Conservation (phyloP, 805 yeast species). For the Hemisphaericaspora nanyangensis region DNA sequence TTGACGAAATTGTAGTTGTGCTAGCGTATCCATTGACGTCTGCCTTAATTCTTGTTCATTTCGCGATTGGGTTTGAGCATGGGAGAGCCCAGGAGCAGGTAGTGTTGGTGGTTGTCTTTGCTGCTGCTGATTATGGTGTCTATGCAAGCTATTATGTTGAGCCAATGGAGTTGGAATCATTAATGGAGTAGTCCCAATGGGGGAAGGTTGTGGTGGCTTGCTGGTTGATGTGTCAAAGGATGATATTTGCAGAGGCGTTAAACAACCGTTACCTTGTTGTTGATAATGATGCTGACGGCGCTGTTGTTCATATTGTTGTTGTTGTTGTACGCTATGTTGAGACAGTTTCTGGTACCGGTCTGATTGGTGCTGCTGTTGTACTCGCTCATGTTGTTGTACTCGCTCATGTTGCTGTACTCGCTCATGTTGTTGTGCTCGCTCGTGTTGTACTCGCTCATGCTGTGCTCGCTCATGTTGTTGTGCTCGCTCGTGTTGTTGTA, state of each 20-base stretch:
- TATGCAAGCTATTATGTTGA: not conserved
- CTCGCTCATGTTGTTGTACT: not conserved
- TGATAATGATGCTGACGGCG: constrained; percentile 7
- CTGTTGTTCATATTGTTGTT: constrained; percentile 5
- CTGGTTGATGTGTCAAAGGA: not conserved
- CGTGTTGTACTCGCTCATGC: not conserved
- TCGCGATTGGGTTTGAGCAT: not conserved
- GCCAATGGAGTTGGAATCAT: constrained; percentile 1
- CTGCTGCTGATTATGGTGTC: constrained; percentile 1
- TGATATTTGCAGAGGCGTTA: too few relatives aligned
- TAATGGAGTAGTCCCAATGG: constrained; percentile 1
- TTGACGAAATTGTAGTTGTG: constrained; percentile 1
- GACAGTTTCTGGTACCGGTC: constrained; percentile 1
- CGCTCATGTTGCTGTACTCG: constrained; percentile 2
- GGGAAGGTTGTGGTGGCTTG: not conserved
- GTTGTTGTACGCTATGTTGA: constrained; percentile 3
- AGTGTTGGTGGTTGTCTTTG: not conserved
- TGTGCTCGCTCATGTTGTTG: not conserved
- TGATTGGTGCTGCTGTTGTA: constrained; percentile 2
- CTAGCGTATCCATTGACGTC: not conserved
- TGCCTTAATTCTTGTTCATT: not conserved
- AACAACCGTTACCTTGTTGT: too few relatives aligned
- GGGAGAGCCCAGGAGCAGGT: not conserved
- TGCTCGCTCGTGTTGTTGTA: constrained; percentile 2
- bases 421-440: not conserved